These are phyloP conservation scores for Fusarium fujikuroi DNA, from an alignment of 2,329 filamentous ascomycete genomes.

Conservation along the genomic window DNA sequence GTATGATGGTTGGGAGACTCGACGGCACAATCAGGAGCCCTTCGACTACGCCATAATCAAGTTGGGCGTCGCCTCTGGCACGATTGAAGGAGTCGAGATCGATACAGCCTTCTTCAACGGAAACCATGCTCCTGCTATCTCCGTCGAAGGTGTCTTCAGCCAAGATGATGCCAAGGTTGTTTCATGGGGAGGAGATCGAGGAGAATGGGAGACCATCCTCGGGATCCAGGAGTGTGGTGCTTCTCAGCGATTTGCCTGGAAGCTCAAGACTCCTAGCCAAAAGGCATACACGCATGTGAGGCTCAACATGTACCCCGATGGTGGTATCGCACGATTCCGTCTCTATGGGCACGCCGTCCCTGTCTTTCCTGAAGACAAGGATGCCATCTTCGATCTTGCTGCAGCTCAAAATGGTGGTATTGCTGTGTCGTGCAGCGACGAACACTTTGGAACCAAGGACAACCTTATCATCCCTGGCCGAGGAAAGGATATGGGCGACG, in stretches of 20 bases:
- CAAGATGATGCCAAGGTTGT: slow-evolving; percentile 71
- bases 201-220: slow-evolving; percentile 78
- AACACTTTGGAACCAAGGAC: slow-evolving; percentile 85
- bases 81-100: slow-evolving; percentile 78
- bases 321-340: slow-evolving; percentile 83
- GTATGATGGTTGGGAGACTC: slow-evolving; percentile 78
- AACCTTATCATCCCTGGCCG: slow-evolving; percentile 83
- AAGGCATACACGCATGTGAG: slow-evolving; percentile 83
- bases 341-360: slow-evolving; percentile 81
- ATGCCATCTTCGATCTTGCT: slow-evolving; percentile 77
- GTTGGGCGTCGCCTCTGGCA: slow-evolving; percentile 76
- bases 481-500: slow-evolving; percentile 87
- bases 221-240: slow-evolving; percentile 77
- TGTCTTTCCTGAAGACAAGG: slow-evolving; percentile 74
- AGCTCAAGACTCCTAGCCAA: slow-evolving; percentile 65
- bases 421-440: slow-evolving; percentile 79
- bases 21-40: slow-evolving; percentile 70
- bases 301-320: slow-evolving; percentile 87
- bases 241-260: slow-evolving; percentile 78
- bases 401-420: slow-evolving; percentile 83
- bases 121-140: slow-evolving; percentile 83
- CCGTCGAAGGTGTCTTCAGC: slow-evolving; percentile 79
- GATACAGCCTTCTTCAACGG: slow-evolving; percentile 86
- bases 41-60: slow-evolving; percentile 76
- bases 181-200: slow-evolving; percentile 67